Conservation (phyloP, 2,329 filamentous ascomycete genomes). For the Monilinia vaccinii-corymbosi region DNA sequence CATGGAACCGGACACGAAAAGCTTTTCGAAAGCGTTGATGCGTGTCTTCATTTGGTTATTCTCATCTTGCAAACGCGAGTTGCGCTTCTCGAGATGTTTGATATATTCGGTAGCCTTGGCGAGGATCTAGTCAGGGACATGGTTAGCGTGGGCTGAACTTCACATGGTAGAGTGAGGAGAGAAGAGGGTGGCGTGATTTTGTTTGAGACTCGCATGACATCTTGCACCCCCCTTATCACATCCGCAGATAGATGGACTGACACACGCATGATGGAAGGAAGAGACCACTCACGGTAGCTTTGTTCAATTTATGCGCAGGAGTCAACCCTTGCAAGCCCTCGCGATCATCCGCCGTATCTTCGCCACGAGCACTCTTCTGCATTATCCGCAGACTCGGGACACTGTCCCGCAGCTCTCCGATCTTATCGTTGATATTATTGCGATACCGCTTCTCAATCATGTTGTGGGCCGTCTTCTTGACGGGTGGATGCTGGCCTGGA, state of each 20-base stretch:
- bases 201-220: slow-evolving; percentile 10
- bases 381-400: slow-evolving; percentile 84
- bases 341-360: slow-evolving; percentile 63
- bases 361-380: slow-evolving; percentile 60
- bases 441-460: slow-evolving; percentile 97
- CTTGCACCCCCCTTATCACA: background rate
- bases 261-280: background rate
- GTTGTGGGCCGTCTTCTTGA: slow-evolving; percentile 93
- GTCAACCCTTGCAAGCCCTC: slow-evolving; percentile 76
- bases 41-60: slow-evolving; percentile 70
- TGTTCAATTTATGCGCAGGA: slow-evolving; percentile 90
- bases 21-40: slow-evolving; percentile 66
- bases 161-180: background rate
- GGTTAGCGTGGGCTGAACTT: slow-evolving; percentile 8
- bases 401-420: slow-evolving; percentile 81
- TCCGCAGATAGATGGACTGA: slow-evolving; percentile 1
- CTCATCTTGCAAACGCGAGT: slow-evolving; percentile 72
- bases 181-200: background rate
- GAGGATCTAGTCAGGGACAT: slow-evolving; percentile 40
- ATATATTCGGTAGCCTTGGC: slow-evolving; percentile 97
- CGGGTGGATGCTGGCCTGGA: slow-evolving; percentile 45
- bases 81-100: slow-evolving; percentile 82
- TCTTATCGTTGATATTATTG: slow-evolving; percentile 95
- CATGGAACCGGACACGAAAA: slow-evolving; percentile 71
- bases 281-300: slow-evolving; percentile 61